Evolutionary conservation across 108 stramenopile genomes (phyloP).

Genomic region (Cyclotella kingstonii): DNA sequence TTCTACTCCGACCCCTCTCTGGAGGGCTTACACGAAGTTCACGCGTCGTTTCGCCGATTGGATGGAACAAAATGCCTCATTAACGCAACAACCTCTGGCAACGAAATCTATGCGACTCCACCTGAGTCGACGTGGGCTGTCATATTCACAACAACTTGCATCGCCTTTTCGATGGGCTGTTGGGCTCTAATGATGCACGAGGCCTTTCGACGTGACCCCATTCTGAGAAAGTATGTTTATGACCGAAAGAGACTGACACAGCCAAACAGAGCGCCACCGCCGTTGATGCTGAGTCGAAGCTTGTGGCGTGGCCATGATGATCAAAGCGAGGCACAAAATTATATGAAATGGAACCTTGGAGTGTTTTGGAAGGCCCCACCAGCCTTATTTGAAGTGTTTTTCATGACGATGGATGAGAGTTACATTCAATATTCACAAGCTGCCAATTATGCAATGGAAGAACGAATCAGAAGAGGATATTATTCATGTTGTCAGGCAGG

Average conservation of each 20-base stretch:
- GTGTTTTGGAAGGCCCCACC: conserved; percentile 3
- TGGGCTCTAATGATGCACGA: conserved; percentile 17
- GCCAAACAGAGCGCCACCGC: conserved; percentile 38
- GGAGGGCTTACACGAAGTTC: too few species aligned
- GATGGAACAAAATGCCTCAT: too few species aligned
- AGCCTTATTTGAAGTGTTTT: conserved; percentile 23
- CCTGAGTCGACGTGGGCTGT: conserved; percentile 12
- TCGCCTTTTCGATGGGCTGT: conserved; percentile 10
- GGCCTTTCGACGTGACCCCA: conserved; percentile 34
- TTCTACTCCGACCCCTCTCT: too few species aligned
- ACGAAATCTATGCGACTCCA: too few species aligned
- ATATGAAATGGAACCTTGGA: neutral
- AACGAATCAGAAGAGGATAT: conserved; percentile 12
- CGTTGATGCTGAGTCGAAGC: conserved; percentile 45
- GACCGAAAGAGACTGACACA: conserved; percentile 41
- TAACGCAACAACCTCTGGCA: too few species aligned
- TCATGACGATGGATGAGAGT: conserved; percentile 15
- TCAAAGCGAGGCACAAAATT: neutral
- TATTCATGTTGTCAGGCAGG: conserved; percentile 15
- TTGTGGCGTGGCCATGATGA: conserved; percentile 20
- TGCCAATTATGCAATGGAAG: conserved; percentile 25
- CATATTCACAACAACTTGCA: conserved; percentile 6
- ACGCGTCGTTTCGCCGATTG: too few species aligned
- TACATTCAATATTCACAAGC: conserved; percentile 22
- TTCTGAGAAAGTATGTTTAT: conserved; percentile 38